Evolutionary conservation across 805 yeast species (phyloP).

Genomic region (Wickerhamiella hasegawae): DNA sequence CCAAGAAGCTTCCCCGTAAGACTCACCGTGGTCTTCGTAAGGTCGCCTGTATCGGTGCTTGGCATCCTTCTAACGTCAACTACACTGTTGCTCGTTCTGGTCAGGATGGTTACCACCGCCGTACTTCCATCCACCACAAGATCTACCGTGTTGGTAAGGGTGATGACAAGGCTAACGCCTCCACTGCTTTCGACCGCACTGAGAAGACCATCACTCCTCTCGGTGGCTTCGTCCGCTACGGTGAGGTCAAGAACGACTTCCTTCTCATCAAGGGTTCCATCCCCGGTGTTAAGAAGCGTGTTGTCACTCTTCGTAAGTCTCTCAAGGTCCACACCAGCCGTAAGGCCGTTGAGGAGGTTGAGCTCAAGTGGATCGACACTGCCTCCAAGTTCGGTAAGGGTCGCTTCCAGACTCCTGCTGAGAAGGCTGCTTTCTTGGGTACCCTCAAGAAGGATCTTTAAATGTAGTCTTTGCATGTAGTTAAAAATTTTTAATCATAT

Average conservation of each 20-base stretch:
- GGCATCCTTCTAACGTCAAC: conserved; percentile 99
- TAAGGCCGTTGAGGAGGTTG: conserved; percentile 90
- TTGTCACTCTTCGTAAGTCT: conserved; percentile 96
- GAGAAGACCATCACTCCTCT: conserved; percentile 98
- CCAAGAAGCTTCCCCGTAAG: conserved; percentile 99
- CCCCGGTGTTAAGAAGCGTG: conserved; percentile 99
- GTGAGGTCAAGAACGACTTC: conserved; percentile 94
- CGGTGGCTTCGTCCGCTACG: conserved; percentile 99
- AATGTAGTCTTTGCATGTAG: neutral
- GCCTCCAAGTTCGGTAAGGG: conserved; percentile 99
- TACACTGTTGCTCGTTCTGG: conserved; percentile 99
- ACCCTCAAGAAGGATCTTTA: conserved; percentile 93
- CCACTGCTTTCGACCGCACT: conserved; percentile 98
- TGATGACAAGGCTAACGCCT: conserved; percentile 84
- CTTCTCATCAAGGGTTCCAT: conserved; percentile 95
- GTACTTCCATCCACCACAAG: conserved; percentile 99
- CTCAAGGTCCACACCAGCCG: conserved; percentile 95
- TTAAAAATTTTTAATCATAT: too few relatives aligned
- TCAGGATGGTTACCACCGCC: conserved; percentile 99
- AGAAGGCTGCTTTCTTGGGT: conserved; percentile 99
- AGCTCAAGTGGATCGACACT: conserved; percentile 99
- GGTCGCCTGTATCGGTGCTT: conserved; percentile 99
- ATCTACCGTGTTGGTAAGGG: conserved; percentile 97
- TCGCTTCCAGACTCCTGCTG: conserved; percentile 99
- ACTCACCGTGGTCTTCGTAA: conserved; percentile 99